phyloP scores from a whole-genome alignment of 2,329 filamentous ascomycete species.

The Neopestalotiopsis sp. region DNA sequence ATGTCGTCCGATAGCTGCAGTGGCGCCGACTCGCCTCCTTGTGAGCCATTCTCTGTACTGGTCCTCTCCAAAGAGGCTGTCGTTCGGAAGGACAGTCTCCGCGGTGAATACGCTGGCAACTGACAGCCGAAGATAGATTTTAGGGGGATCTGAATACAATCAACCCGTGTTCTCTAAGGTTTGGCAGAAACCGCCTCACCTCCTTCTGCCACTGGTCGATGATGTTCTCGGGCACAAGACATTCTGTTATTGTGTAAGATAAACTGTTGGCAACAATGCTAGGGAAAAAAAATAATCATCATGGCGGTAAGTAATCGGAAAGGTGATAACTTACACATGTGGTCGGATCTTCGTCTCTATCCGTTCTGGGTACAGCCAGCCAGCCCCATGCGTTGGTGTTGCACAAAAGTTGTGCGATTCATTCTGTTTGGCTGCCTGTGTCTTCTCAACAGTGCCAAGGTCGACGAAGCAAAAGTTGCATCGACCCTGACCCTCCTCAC shows the following conservation, averaged over 20 bases:
- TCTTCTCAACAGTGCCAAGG: conserved; percentile 59
- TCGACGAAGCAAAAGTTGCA: conserved; percentile 73
- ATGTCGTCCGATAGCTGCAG: too few species aligned
- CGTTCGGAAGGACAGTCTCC: conserved; percentile 44
- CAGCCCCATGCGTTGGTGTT: too few species aligned
- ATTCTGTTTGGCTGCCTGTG: conserved; percentile 50
- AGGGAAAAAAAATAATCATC: too few species aligned
- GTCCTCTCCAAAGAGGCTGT: conserved; percentile 27
- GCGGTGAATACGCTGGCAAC: conserved; percentile 30
- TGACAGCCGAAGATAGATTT: background rate
- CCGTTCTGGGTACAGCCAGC: too few species aligned
- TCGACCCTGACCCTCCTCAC: conserved; percentile 56
- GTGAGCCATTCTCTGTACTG: conserved; percentile 26
- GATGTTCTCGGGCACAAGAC: conserved; percentile 44
- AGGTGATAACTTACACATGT: too few species aligned
- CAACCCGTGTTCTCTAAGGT: background rate
- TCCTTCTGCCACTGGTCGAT: conserved; percentile 45
- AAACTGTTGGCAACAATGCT: too few species aligned
- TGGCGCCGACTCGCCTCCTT: background rate
- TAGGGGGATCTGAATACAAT: background rate
- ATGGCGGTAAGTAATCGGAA: too few species aligned
- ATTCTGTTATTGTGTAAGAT: too few species aligned
- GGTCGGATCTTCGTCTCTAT: too few species aligned
- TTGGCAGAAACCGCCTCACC: conserved; percentile 32
- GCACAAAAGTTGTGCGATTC: too few species aligned